Evolutionary conservation across 2,329 filamentous ascomycete species (phyloP).

Genomic region (Cyclaneusma minus): DNA sequence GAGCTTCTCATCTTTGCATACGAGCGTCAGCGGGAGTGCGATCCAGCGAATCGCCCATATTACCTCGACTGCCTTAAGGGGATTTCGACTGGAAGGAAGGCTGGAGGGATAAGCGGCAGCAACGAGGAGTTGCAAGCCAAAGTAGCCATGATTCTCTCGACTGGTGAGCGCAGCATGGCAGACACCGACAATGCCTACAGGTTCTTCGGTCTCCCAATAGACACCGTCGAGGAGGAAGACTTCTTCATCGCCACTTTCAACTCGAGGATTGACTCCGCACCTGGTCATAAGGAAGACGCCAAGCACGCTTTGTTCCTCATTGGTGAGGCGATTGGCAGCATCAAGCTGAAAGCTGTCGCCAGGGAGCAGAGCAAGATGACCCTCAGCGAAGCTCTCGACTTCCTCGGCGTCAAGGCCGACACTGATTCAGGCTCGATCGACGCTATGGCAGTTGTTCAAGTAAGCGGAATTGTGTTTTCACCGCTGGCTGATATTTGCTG

Average conservation of each 20-base stretch:
- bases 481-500: no score
- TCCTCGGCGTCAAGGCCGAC: constrained; percentile 29
- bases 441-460: constrained; percentile 16
- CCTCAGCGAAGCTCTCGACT: constrained; percentile 47
- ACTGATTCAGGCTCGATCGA: constrained; percentile 17
- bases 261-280: constrained; percentile 38
- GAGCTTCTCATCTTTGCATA: constrained; percentile 45
- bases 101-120: constrained; percentile 22
- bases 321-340: constrained; percentile 39
- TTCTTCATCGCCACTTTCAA: constrained; percentile 46
- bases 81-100: constrained; percentile 30
- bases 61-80: constrained; percentile 52
- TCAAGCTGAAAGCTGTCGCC: constrained; percentile 39
- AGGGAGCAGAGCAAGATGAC: constrained; percentile 36
- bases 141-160: constrained; percentile 38
- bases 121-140: constrained; percentile 41
- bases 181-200: constrained; percentile 42
- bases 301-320: constrained; percentile 42
- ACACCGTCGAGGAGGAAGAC: constrained; percentile 34
- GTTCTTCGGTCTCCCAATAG: constrained; percentile 36
- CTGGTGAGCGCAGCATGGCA: constrained; percentile 38
- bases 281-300: constrained; percentile 35
- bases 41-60: constrained; percentile 36
- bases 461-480: constrained; percentile 7
- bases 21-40: constrained; percentile 38